These are phyloP conservation scores for Polyplosphaeria fusca DNA, from an alignment of 495 filamentous ascomycete species.

Conservation along the genomic window DNA sequence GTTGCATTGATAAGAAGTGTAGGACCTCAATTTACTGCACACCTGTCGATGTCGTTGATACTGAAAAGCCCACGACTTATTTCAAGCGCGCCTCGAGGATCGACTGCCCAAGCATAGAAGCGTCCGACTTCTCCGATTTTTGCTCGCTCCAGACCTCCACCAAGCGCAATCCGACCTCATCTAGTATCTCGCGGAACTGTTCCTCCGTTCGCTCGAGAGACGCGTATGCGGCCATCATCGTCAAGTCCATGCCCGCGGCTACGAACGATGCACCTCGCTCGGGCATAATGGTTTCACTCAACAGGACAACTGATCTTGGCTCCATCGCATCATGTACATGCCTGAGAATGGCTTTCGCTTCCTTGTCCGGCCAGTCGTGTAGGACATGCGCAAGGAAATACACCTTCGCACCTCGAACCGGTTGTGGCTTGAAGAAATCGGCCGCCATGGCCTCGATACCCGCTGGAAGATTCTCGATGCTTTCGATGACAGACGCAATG, in stretches of 20 bases:
- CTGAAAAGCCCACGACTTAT: too few relatives aligned
- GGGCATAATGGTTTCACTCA: slow-evolving; percentile 46
- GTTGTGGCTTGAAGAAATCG: slow-evolving; percentile 16
- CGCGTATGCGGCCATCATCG: slow-evolving; percentile 7
- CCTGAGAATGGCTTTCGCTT: slow-evolving; percentile 39
- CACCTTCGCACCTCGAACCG: slow-evolving; percentile 41
- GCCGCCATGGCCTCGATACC: slow-evolving; percentile 4
- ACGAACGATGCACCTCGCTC: slow-evolving; percentile 1
- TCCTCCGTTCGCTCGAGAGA: slow-evolving; percentile 1
- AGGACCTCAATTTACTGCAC: too few relatives aligned
- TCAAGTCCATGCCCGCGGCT: neutral
- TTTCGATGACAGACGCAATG: slow-evolving; percentile 3
- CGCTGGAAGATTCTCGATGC: neutral
- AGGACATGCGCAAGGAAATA: slow-evolving; percentile 48
- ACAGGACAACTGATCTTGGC: slow-evolving; percentile 41
- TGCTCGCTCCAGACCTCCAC: neutral
- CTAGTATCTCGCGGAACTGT: neutral
- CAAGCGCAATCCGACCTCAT: neutral
- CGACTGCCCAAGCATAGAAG: neutral
- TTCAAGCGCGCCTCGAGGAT: neutral
- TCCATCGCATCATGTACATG: slow-evolving; percentile 41
- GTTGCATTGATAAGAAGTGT: too few relatives aligned
- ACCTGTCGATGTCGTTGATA: too few relatives aligned
- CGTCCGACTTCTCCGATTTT: neutral
- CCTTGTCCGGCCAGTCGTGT: slow-evolving; percentile 44